These are phyloP conservation scores for Gardenia jasminoides DNA, from an alignment of 257 asterid species.

Conservation along the genomic window DNA sequence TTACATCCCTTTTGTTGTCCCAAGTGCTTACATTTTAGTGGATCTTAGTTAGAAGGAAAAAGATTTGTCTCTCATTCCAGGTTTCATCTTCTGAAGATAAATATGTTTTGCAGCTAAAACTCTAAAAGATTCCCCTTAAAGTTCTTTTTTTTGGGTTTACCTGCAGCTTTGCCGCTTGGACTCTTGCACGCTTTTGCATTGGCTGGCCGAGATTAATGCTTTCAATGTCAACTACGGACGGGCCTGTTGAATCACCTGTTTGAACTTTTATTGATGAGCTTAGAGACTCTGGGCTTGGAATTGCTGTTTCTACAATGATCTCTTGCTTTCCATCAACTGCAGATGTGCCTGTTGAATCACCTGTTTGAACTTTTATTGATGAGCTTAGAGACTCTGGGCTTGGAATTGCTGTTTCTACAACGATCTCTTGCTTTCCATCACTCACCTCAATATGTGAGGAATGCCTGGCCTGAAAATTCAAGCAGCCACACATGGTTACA, in stretches of 20 bases:
- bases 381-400: slow-evolving; percentile 49
- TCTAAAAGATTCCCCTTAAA: neutral
- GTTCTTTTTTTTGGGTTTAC: slow-evolving; percentile 20
- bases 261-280: slow-evolving; percentile 59
- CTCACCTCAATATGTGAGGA: slow-evolving; percentile 8
- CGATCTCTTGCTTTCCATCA: slow-evolving; percentile 17
- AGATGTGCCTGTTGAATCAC: slow-evolving; percentile 43
- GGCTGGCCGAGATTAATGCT: slow-evolving; percentile 16
- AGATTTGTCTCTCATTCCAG: neutral
- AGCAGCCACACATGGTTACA: neutral
- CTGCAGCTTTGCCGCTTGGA: slow-evolving; percentile 50
- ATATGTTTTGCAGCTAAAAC: neutral
- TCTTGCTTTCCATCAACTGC: slow-evolving; percentile 25
- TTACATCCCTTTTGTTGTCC: neutral
- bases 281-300: slow-evolving; percentile 42
- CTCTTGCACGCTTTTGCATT: slow-evolving; percentile 25
- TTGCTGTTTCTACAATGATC: slow-evolving; percentile 2
- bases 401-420: slow-evolving; percentile 16
- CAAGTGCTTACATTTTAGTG: neutral
- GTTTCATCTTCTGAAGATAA: neutral
- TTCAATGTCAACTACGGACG: slow-evolving; percentile 37
- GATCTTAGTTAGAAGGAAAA: neutral
- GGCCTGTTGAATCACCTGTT: slow-evolving; percentile 44
- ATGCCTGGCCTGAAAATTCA: slow-evolving; percentile 35
- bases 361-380: slow-evolving; percentile 57